phyloP scores from a whole-genome alignment of 1,284 basidiomycete genomes.

The Ceratobasidium sp. region DNA sequence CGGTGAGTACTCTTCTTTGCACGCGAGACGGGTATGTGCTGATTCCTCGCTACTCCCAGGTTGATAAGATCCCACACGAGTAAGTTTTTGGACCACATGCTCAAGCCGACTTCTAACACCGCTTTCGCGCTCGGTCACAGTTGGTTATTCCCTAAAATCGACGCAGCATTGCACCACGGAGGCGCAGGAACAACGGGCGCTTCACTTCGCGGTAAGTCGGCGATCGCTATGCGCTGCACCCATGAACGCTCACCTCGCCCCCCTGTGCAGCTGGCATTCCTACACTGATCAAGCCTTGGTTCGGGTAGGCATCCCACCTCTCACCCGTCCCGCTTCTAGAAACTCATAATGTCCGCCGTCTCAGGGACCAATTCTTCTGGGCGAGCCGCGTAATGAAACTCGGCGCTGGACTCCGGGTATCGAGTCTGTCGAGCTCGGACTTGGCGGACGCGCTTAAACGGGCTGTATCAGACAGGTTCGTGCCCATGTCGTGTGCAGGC shows the following conservation, averaged over 20 bases:
- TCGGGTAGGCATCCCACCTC: slow-evolving; percentile 55
- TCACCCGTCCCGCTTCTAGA: neutral
- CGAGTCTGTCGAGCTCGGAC: slow-evolving; percentile 63
- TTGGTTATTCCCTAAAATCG: slow-evolving; percentile 80
- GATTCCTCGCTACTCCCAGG: slow-evolving; percentile 50
- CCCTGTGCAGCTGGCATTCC: slow-evolving; percentile 68
- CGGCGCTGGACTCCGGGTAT: slow-evolving; percentile 65
- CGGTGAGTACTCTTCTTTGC: slow-evolving; percentile 50
- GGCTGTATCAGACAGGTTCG: slow-evolving; percentile 64
- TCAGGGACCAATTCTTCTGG: slow-evolving; percentile 77
- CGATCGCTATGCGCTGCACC: neutral
- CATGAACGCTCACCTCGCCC: neutral
- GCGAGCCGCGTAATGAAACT: slow-evolving; percentile 71
- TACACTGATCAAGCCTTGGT: slow-evolving; percentile 79
- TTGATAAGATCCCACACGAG: slow-evolving; percentile 81
- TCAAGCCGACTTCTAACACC: slow-evolving; percentile 46
- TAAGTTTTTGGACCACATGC: slow-evolving; percentile 49
- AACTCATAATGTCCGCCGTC: slow-evolving; percentile 19
- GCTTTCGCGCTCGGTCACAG: slow-evolving; percentile 49
- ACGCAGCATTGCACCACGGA: slow-evolving; percentile 75
- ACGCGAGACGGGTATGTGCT: neutral
- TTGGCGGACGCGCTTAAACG: slow-evolving; percentile 65
- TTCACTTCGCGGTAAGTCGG: slow-evolving; percentile 60
- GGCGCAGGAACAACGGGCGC: slow-evolving; percentile 80
- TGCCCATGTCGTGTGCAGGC: slow-evolving; percentile 11